Conservation (phyloP, 2,329 filamentous ascomycete genomes). For the Immersiporthe knoxdaviesiana region DNA sequence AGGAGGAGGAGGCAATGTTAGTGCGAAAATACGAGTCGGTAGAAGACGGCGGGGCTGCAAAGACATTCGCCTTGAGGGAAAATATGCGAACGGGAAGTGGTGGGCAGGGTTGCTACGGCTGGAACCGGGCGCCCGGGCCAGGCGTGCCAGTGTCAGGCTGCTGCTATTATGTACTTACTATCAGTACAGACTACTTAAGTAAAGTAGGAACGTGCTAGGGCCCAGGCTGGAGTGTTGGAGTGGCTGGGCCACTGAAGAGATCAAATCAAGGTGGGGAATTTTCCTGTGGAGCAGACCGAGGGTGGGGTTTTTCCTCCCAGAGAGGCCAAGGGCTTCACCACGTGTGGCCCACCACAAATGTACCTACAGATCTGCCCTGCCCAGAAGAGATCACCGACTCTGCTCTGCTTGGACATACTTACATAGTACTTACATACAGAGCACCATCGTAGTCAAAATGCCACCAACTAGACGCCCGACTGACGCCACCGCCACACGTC, state of each 20-base stretch:
- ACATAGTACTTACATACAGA: background rate
- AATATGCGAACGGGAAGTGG: constrained; percentile 10
- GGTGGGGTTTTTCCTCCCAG: background rate
- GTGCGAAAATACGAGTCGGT: constrained; percentile 11
- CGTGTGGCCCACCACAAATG: background rate
- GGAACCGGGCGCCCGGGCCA: background rate
- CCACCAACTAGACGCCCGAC: background rate
- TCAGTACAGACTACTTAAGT: no score
- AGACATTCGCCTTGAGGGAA: constrained; percentile 1
- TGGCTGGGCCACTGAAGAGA: background rate
- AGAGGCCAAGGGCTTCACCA: background rate
- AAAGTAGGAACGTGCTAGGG: no score
- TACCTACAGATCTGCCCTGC: background rate
- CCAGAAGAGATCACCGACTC: background rate
- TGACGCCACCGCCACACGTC: background rate
- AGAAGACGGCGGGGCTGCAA: constrained; percentile 23
- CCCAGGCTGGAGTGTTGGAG: background rate
- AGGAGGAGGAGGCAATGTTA: constrained; percentile 7
- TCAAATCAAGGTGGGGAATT: background rate
- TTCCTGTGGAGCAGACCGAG: background rate
- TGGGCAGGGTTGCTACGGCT: background rate
- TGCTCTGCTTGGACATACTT: background rate
- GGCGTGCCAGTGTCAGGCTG: background rate
- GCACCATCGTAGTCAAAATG: background rate
- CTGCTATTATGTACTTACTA: background rate